A percentile compares a stretch with the other conserved stretches of the same genome.
phyloP scores from a whole-genome alignment of 2,329 filamentous ascomycete species.

The Hypoxylon sp. region DNA sequence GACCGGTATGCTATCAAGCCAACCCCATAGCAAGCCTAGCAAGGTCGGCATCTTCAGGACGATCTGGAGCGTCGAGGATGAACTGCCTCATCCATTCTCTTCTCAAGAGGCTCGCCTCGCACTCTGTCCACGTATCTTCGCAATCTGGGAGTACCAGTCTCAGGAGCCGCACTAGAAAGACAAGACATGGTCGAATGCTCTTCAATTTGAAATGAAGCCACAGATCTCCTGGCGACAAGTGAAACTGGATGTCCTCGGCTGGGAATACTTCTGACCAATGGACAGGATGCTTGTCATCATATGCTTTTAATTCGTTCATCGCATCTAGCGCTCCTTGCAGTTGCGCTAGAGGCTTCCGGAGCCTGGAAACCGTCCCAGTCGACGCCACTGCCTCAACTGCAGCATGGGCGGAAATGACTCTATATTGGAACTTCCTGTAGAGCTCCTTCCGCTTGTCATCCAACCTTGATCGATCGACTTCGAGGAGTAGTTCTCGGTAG shows the following conservation, averaged over 20 bases:
- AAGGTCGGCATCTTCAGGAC: slow-evolving; percentile 20
- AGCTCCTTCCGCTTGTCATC: slow-evolving; percentile 33
- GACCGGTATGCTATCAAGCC: slow-evolving; percentile 4
- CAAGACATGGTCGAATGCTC: slow-evolving; percentile 46
- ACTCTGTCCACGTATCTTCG: slow-evolving; percentile 43
- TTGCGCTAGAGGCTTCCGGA: slow-evolving; percentile 34
- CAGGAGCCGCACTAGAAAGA: slow-evolving; percentile 44
- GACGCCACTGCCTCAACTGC: slow-evolving; percentile 21
- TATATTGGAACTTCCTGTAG: slow-evolving; percentile 35
- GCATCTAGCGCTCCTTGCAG: slow-evolving; percentile 39
- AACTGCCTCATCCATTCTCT: slow-evolving; percentile 45
- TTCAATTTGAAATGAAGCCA: slow-evolving; percentile 47
- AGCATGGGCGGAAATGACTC: slow-evolving; percentile 38
- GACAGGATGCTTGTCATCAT: slow-evolving; percentile 45
- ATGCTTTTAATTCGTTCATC: slow-evolving; percentile 40
- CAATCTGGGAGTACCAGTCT: slow-evolving; percentile 40
- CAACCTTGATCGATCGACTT: slow-evolving; percentile 40
- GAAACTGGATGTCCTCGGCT: slow-evolving; percentile 4
- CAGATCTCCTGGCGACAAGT: slow-evolving; percentile 35
- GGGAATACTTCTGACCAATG: slow-evolving; percentile 45
- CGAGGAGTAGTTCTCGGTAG: slow-evolving; percentile 27
- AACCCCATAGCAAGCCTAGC: slow-evolving; percentile 2
- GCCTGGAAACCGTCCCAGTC: slow-evolving; percentile 31
- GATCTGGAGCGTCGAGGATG: slow-evolving; percentile 44
- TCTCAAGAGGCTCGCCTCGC: slow-evolving; percentile 37